phyloP scores from a whole-genome alignment of 1,284 basidiomycete genomes.

The Cutaneotrichosporon cavernicola region DNA sequence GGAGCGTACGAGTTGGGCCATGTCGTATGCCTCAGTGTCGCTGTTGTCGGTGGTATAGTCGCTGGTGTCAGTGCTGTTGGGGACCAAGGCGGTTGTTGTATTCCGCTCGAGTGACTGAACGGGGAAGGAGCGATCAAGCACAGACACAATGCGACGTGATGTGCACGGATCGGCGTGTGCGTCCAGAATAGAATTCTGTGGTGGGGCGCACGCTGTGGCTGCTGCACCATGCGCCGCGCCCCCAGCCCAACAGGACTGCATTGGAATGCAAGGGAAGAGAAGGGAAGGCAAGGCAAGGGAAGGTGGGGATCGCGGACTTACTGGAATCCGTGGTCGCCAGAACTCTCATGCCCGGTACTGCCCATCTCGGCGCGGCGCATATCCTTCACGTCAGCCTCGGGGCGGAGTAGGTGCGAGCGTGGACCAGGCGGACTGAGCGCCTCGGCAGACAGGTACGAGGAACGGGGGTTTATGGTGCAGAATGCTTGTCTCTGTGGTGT shows the following conservation, averaged over 20 bases:
- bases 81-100: neutral
- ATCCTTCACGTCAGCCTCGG: neutral
- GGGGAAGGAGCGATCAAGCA: neutral
- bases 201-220: neutral
- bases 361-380: slow-evolving; percentile 7
- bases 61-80: slow-evolving; percentile 1
- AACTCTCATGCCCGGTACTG: neutral
- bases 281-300: neutral
- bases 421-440: neutral
- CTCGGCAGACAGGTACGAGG: neutral
- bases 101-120: neutral
- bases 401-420: neutral
- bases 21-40: slow-evolving; percentile 30
- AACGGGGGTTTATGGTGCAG: neutral
- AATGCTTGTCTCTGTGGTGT: neutral
- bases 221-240: neutral
- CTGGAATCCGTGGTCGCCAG: neutral
- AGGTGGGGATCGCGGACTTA: neutral
- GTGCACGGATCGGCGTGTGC: neutral
- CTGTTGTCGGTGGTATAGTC: slow-evolving; percentile 5
- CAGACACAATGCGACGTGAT: neutral
- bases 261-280: too few species aligned
- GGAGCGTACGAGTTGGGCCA: slow-evolving; percentile 8
- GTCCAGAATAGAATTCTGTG: neutral
- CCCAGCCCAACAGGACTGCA: neutral